Percentiles rank a stretch among this genome's conserved stretches.
These are phyloP conservation scores for Paecilomyces dactylethromorphus DNA, from an alignment of 2,329 filamentous ascomycete genomes.

Conservation along the genomic window DNA sequence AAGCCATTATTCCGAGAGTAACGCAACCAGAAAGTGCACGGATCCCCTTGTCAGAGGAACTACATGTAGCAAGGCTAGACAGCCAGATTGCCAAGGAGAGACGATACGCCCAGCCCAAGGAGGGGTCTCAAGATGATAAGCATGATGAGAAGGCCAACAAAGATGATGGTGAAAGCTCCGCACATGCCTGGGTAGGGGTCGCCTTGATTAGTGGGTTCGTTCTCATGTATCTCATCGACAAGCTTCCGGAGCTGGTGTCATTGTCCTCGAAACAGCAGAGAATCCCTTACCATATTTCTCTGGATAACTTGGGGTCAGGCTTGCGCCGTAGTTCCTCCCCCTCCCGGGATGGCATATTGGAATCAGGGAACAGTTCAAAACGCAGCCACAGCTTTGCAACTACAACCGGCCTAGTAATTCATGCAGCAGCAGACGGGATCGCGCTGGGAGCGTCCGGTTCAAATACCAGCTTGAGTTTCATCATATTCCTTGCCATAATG, in stretches of 20 bases:
- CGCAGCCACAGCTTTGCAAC: constrained; percentile 62
- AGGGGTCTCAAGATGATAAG: constrained; percentile 21
- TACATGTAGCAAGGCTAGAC: not conserved
- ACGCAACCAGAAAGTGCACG: not conserved
- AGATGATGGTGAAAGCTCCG: constrained; percentile 41
- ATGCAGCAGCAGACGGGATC: constrained; percentile 90
- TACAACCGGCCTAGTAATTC: constrained; percentile 90
- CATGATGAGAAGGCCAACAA: constrained; percentile 20
- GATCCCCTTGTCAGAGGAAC: constrained; percentile 1
- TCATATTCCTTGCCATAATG: constrained; percentile 96
- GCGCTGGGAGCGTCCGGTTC: constrained; percentile 87
- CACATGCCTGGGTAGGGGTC: constrained; percentile 75
- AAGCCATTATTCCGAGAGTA: constrained; percentile 3
- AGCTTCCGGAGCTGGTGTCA: constrained; percentile 67
- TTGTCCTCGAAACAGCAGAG: constrained; percentile 55
- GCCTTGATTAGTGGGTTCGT: constrained; percentile 84
- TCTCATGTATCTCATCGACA: constrained; percentile 94
- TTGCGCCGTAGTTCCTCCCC: constrained; percentile 39
- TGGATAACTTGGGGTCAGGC: constrained; percentile 67
- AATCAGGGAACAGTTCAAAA: constrained; percentile 20
- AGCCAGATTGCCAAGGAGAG: constrained; percentile 10
- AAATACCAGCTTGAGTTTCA: constrained; percentile 71
- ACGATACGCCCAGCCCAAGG: constrained; percentile 17
- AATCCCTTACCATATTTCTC: constrained; percentile 74
- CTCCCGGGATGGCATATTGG: constrained; percentile 31